Conservation (phyloP, 2,329 filamentous ascomycete species). For the Iodosphaeria phyllophila region DNA sequence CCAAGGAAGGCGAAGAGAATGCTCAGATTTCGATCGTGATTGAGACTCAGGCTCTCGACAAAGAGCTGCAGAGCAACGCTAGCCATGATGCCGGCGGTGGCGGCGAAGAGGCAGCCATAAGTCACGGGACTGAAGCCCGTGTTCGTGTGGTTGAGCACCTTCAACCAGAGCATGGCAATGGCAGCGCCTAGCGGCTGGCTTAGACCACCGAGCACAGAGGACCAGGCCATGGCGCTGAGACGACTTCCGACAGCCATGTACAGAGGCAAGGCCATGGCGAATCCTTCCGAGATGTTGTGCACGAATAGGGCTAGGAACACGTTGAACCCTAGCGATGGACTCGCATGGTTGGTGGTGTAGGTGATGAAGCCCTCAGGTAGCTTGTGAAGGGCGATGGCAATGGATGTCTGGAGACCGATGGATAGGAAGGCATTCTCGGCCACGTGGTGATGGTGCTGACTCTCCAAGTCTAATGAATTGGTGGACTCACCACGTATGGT, state of each 20-base stretch:
- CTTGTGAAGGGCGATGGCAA: slow-evolving; percentile 92
- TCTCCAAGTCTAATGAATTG: slow-evolving; percentile 22
- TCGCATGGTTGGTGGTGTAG: slow-evolving; percentile 93
- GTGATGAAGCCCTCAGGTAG: slow-evolving; percentile 79
- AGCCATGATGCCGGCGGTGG: slow-evolving; percentile 87
- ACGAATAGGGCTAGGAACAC: slow-evolving; percentile 94
- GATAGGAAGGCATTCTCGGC: slow-evolving; percentile 84
- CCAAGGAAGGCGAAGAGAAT: slow-evolving; percentile 68
- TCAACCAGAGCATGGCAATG: slow-evolving; percentile 74
- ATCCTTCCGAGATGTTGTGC: slow-evolving; percentile 95
- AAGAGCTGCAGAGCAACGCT: slow-evolving; percentile 83
- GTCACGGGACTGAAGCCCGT: slow-evolving; percentile 32
- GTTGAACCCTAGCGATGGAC: slow-evolving; percentile 68
- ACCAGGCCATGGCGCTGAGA: slow-evolving; percentile 67
- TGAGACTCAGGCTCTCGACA: slow-evolving; percentile 66
- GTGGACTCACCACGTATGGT: slow-evolving; percentile 8
- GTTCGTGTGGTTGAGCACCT: slow-evolving; percentile 36
- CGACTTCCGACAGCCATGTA: slow-evolving; percentile 79
- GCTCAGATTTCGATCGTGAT: slow-evolving; percentile 60
- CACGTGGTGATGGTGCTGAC: slow-evolving; percentile 78
- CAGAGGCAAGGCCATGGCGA: slow-evolving; percentile 78
- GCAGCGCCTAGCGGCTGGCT: slow-evolving; percentile 76
- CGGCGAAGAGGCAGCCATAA: slow-evolving; percentile 71
- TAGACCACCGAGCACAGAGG: slow-evolving; percentile 65
- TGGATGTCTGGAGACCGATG: slow-evolving; percentile 87